Base-by-base conservation (phyloP, 768 basidiomycete genomes). In the Lactarius quietus region DNA sequence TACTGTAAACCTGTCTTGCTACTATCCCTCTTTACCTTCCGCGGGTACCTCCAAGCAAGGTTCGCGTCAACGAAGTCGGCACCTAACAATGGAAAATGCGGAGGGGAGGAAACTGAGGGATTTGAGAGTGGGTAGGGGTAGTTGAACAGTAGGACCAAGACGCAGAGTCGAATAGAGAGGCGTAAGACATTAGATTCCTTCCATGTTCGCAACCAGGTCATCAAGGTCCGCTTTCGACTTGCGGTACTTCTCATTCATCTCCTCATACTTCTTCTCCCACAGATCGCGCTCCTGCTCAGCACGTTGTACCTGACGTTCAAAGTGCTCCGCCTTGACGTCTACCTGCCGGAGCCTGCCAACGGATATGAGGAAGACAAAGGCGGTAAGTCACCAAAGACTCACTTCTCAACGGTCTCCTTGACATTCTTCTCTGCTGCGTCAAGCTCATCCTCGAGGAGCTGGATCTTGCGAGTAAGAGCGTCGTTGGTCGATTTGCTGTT, bases 281-380 rank as follows among this genome's bases (percentile, higher is more conserved):
- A 75, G 72, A 75, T 98, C 96, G 58, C 95, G 87, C 76, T 99
- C 97, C 73, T 91, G 86, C 75, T 98, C 95, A 56, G 85, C 80
- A 52, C 91, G 85, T 69, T 86, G 81, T 23, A 97, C 87, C 74
- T 95, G 92, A 57, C 95, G 86, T 78, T 98, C 96, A 74, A 93
- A 97, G 79, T 98, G 94, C 77, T 99, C 97, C 12, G 96, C 96
- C 81, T 98, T 99, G 78, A 98, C 90, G 74, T 99, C 97, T 63
- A 96, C 94, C 74, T 96, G 93, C 68, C 96, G 83, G 71, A 99
- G 83, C 77, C 96, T 98, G 71, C 51, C 59, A 41, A 57, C 41
- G 28, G 20, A 26, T 33, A 43, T 57, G 29, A 63, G 61, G 60
- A 23, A n/a, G 23, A 29, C 15, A 15, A 36, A 26, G 14, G 20